A percentile compares a stretch with the other conserved stretches of the same genome.
phyloP scores from a whole-genome alignment of 1,284 basidiomycete genomes.

The Schizopora paradoxa region DNA sequence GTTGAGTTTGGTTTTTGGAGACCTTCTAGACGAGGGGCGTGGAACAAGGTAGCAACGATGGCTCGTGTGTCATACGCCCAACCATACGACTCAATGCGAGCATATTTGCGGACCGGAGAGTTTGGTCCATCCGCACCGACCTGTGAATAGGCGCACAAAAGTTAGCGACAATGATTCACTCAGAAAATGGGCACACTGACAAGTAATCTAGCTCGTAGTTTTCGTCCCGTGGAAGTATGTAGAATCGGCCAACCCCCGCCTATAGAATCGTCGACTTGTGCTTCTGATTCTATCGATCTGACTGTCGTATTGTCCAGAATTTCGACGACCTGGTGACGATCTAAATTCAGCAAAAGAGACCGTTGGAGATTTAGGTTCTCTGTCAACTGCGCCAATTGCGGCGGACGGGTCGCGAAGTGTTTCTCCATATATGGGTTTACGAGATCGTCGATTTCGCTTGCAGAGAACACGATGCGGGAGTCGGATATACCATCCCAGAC shows the following conservation, averaged over 20 bases:
- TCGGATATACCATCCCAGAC: conserved; percentile 88
- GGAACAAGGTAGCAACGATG: conserved; percentile 84
- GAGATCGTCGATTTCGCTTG: conserved; percentile 41
- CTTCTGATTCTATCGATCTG: conserved; percentile 48
- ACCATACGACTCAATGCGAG: conserved; percentile 84
- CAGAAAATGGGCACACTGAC: conserved; percentile 37
- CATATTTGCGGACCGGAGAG: conserved; percentile 88
- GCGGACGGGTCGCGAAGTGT: conserved; percentile 22
- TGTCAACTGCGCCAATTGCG: conserved; percentile 73
- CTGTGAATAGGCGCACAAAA: conserved; percentile 34
- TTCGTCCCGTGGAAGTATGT: conserved; percentile 56
- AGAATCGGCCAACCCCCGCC: conserved; percentile 70
- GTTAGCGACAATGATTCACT: conserved; percentile 1
- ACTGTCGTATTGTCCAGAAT: conserved; percentile 69
- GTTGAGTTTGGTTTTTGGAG: conserved; percentile 67
- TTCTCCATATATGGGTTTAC: conserved; percentile 24
- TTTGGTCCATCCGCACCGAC: conserved; percentile 95
- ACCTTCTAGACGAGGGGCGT: conserved; percentile 49
- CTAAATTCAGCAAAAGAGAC: conserved; percentile 61
- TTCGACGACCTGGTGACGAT: conserved; percentile 38
- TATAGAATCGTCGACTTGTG: conserved; percentile 29
- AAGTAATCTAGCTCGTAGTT: conserved; percentile 65
- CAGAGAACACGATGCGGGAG: conserved; percentile 70
- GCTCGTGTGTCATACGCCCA: conserved; percentile 91
- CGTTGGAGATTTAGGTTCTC: conserved; percentile 91